Percentiles rank a stretch among this genome's conserved stretches.
These are phyloP conservation scores for Botrytis byssoidea DNA, from an alignment of 2,329 filamentous ascomycete species.

Conservation along the genomic window DNA sequence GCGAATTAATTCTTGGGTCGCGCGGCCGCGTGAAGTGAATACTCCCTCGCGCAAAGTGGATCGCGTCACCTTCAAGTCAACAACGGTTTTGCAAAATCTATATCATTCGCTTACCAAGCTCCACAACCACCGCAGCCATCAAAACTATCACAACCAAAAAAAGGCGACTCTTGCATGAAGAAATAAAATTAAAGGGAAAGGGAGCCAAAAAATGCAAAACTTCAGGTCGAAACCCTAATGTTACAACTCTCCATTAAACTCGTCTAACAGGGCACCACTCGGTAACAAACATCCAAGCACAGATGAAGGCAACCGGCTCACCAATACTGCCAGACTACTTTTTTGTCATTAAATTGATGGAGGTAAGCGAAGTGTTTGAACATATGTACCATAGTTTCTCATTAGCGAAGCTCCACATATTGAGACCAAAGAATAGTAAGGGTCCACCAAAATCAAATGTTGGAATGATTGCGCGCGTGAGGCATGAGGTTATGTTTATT, in stretches of 20 bases:
- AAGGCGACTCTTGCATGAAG: not conserved
- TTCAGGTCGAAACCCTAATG: not conserved
- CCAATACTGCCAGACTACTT: not conserved
- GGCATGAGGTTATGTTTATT: not conserved
- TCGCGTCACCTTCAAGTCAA: not conserved
- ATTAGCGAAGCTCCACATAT: not conserved
- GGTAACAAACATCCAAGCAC: not conserved
- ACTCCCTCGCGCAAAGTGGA: not conserved
- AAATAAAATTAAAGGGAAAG: not conserved
- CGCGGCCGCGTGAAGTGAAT: not conserved
- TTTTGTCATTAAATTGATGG: not conserved
- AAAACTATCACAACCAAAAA: not conserved
- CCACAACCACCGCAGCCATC: not conserved
- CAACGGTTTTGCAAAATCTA: not conserved
- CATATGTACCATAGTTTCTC: not conserved
- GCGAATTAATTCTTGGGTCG: not conserved
- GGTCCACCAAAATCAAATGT: rapidly evolving
- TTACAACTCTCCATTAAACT: not conserved
- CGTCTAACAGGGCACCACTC: not conserved
- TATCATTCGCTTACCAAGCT: not conserved
- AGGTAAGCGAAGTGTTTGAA: not conserved
- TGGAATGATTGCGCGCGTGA: not conserved
- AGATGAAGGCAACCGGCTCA: not conserved
- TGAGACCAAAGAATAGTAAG: not conserved
- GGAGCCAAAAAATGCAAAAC: not conserved